Percentiles rank a stretch among this genome's conserved stretches.
phyloP scores from a whole-genome alignment of 768 basidiomycete species.

The Suillus occidentalis region DNA sequence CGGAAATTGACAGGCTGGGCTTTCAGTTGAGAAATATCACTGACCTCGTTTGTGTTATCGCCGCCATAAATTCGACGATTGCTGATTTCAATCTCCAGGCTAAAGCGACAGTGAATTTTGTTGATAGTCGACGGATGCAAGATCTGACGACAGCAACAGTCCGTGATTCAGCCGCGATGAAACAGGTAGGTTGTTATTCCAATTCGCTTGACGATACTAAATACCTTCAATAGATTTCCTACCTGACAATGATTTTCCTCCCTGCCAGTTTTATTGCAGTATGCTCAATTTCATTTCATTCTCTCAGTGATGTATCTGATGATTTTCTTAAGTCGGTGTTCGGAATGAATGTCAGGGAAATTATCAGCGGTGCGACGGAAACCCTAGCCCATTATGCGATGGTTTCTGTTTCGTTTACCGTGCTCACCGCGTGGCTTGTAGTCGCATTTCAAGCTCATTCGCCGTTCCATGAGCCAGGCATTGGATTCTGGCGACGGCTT shows the following conservation, averaged over 20 bases:
- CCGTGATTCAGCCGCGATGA: slow-evolving; percentile 17
- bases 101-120: slow-evolving; percentile 53
- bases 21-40: slow-evolving; percentile 24
- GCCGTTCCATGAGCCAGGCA: slow-evolving; percentile 11
- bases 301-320: not conserved
- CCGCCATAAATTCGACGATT: not conserved
- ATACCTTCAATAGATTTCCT: slow-evolving; percentile 41
- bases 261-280: slow-evolving; percentile 47
- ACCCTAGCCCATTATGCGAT: slow-evolving; percentile 38
- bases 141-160: slow-evolving; percentile 10
- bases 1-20: slow-evolving; percentile 48
- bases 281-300: slow-evolving; percentile 10
- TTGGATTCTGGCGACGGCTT: slow-evolving; percentile 12
- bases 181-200: slow-evolving; percentile 19
- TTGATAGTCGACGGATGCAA: slow-evolving; percentile 37
- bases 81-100: slow-evolving; percentile 36
- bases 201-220: slow-evolving; percentile 7
- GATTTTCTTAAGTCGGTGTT: slow-evolving; percentile 16
- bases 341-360: slow-evolving; percentile 19
- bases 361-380: slow-evolving; percentile 18
- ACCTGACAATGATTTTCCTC: slow-evolving; percentile 58
- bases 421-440: slow-evolving; percentile 51
- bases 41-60: slow-evolving; percentile 19
- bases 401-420: slow-evolving; percentile 43
- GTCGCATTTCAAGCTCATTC: slow-evolving; percentile 45